These are phyloP conservation scores for Microcera coccophila DNA, from an alignment of 2,329 filamentous ascomycete species.

Conservation along the genomic window DNA sequence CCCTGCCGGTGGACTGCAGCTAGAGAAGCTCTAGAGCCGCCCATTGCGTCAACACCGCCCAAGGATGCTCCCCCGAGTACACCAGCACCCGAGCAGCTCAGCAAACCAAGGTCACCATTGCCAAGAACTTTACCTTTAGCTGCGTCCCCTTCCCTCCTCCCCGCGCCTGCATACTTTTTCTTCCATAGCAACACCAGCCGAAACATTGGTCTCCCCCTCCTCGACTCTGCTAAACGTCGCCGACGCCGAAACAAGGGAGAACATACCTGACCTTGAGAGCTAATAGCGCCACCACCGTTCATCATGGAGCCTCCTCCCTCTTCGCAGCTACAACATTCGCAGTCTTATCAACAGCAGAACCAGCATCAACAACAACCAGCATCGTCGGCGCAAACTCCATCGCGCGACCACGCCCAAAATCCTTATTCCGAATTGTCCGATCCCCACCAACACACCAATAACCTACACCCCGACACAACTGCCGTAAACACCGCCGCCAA, in stretches of 20 bases:
- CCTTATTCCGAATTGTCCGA: slow-evolving; percentile 20
- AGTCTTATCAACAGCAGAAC: background rate
- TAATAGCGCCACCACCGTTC: slow-evolving; percentile 23
- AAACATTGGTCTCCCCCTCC: slow-evolving; percentile 8
- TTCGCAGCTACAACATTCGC: slow-evolving; percentile 1
- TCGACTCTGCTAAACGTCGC: slow-evolving; percentile 6
- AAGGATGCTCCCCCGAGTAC: background rate
- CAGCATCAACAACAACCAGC: slow-evolving; percentile 17
- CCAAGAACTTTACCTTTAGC: slow-evolving; percentile 17
- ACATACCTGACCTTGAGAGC: slow-evolving; percentile 8
- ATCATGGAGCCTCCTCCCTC: slow-evolving; percentile 27
- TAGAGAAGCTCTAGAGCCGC: slow-evolving; percentile 1
- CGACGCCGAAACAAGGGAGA: background rate
- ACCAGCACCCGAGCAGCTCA: no score
- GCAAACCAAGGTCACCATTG: slow-evolving; percentile 1
- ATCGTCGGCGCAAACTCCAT: slow-evolving; percentile 12
- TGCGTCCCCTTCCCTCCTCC: slow-evolving; percentile 7
- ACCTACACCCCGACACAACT: slow-evolving; percentile 1
- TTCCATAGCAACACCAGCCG: slow-evolving; percentile 9
- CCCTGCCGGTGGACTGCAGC: no score
- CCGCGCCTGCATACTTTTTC: no score
- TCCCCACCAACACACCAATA: slow-evolving; percentile 14
- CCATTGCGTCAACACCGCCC: slow-evolving; percentile 30
- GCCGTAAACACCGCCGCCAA: slow-evolving; percentile 17
- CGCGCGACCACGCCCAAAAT: slow-evolving; percentile 23